Conservation (phyloP, 1,284 basidiomycete genomes). For the Lentinula novae-zelandiae region DNA sequence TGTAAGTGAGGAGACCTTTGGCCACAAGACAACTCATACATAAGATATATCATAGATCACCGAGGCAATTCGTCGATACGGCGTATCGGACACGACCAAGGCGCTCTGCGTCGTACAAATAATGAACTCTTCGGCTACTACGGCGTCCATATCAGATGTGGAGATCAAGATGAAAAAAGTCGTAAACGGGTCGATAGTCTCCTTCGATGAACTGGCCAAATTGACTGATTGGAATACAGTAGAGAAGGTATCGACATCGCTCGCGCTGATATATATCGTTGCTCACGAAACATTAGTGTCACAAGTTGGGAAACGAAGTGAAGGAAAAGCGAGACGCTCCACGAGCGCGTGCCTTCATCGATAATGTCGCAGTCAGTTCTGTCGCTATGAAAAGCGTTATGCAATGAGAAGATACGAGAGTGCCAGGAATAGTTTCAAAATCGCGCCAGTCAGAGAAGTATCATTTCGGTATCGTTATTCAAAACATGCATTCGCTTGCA, state of each 20-base stretch:
- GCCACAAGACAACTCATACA: background rate
- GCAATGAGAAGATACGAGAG: conserved; percentile 26
- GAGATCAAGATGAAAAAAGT: conserved; percentile 48
- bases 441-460: too few relatives aligned
- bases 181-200: conserved; percentile 52
- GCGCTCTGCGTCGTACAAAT: conserved; percentile 76
- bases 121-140: conserved; percentile 31
- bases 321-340: conserved; percentile 34
- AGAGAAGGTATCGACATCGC: conserved; percentile 54
- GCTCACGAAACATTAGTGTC: conserved; percentile 45
- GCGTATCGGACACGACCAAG: conserved; percentile 66
- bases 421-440: too few relatives aligned
- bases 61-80: conserved; percentile 82
- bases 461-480: too few relatives aligned
- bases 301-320: conserved; percentile 67
- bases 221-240: conserved; percentile 70
- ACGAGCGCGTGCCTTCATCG: conserved; percentile 39
- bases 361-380: conserved; percentile 69
- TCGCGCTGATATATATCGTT: background rate
- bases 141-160: conserved; percentile 27
- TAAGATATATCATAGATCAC: conserved; percentile 57
- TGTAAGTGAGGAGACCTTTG: conserved; percentile 33
- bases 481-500: too few relatives aligned
- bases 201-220: conserved; percentile 41
- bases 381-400: conserved; percentile 81